Percentiles rank a stretch among this genome's conserved stretches.
phyloP scores from a whole-genome alignment of 257 asterid species.

The Plectranthus barbatus region DNA sequence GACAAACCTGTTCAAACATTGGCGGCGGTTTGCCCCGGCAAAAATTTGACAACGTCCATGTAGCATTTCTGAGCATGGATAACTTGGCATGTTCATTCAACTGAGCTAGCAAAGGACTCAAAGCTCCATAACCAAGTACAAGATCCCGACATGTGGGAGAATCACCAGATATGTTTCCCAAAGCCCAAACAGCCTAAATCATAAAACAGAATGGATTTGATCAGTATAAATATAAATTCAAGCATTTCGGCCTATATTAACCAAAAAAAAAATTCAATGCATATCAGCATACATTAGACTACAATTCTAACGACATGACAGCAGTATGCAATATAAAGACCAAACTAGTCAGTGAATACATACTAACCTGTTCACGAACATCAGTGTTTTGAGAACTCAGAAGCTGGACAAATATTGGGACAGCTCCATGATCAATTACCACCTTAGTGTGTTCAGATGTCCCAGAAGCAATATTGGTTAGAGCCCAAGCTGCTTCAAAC shows the following conservation, averaged over 20 bases:
- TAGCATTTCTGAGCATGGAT: constrained; percentile 90
- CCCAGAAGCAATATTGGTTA: constrained; percentile 89
- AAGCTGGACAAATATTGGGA: constrained; percentile 70
- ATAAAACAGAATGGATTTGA: neutral
- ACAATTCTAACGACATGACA: neutral
- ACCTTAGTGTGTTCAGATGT: constrained; percentile 88
- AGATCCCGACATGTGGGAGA: constrained; percentile 87
- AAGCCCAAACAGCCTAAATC: constrained; percentile 92
- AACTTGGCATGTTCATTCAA: constrained; percentile 70
- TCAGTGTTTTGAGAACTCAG: constrained; percentile 81
- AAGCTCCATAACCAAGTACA: constrained; percentile 70
- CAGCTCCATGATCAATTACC: constrained; percentile 82
- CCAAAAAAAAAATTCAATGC: neutral
- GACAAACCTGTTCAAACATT: constrained; percentile 61
- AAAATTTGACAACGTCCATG: constrained; percentile 88
- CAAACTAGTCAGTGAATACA: neutral
- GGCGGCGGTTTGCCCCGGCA: constrained; percentile 99
- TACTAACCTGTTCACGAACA: constrained; percentile 80
- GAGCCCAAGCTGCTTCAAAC: constrained; percentile 99
- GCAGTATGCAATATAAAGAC: neutral
- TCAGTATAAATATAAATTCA: neutral
- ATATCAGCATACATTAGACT: no score
- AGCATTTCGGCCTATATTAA: no score
- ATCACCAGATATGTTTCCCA: constrained; percentile 94
- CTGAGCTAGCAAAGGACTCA: constrained; percentile 66